Base-by-base conservation (phyloP, 495 filamentous ascomycete species). In the Neurospora tetraspora region DNA sequence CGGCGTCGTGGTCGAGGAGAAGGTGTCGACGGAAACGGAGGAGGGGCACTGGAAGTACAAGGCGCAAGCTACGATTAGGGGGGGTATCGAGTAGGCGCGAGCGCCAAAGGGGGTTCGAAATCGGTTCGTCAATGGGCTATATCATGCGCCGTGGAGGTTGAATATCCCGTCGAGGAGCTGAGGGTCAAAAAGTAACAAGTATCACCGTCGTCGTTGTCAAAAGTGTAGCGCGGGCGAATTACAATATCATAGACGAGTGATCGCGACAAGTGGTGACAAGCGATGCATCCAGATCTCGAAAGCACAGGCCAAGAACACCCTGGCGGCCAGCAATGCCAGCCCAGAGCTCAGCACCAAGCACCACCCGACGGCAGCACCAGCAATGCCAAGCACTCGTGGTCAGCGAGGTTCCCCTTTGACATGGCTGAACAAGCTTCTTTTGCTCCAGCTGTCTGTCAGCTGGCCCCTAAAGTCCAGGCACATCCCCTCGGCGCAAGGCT, bases 111-210 rank as follows among this genome's bases (percentile, higher is more conserved):
- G 68, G 23, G 16, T 42, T 45, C 38, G 40, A 20, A 61, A 39
- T 70, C 18, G 23, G 23, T 65, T 65, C 27, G 53, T 65, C 14
- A 36, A 65, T 34, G 68, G 68, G 47, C 71, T 74, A 72, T 68
- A 27, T 70, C 73, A 72, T 72, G 73, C 31, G 69, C 37, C 68
- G 39, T 20, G 4, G 31, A 37, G 18, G 34, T 39, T 23, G 27
- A 12, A 40, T 68, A 34, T 65, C 53, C 14, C 6, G 14, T 18
- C 53, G 14, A 65, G 53, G 27, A 65, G 53, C 53, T 65, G 53
- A 1, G 11, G 0, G 5, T 0, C 11, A 31, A 5, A 18, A 61
- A 18, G 1, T 61, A 6, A 5, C 31, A 34, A 34, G 53, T 61
- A 34, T 65, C 27, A 34, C 53, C 27, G 53, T 65, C 27, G 53